A percentile compares a stretch with the other conserved stretches of the same genome.
Conservation (phyloP, 2,329 filamentous ascomycete species). For the Colletotrichum tabaci region DNA sequence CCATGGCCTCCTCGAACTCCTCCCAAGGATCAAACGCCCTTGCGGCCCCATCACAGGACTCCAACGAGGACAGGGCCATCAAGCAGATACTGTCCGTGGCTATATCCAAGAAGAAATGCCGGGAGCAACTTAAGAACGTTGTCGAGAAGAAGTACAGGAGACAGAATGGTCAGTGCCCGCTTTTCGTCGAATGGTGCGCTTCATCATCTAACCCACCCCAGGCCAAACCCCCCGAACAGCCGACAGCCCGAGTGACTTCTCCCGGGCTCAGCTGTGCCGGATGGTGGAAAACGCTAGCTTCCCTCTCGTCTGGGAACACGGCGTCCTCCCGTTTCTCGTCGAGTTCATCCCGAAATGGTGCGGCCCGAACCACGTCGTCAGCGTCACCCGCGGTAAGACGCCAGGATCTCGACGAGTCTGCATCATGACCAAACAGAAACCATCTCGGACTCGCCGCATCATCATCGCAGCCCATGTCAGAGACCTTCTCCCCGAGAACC, state of each 20-base stretch:
- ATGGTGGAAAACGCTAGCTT: constrained; percentile 55
- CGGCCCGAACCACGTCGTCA: constrained; percentile 57
- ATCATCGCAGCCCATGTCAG: constrained; percentile 57
- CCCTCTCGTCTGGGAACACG: constrained; percentile 60
- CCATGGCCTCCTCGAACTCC: neutral
- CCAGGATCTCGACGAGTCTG: constrained; percentile 55
- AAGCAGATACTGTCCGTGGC: constrained; percentile 48
- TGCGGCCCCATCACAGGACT: neutral
- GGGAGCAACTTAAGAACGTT: constrained; percentile 52
- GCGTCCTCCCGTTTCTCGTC: constrained; percentile 59
- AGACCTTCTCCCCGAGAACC: constrained; percentile 57
- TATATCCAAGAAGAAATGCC: constrained; percentile 54
- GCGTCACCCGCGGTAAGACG: constrained; percentile 54
- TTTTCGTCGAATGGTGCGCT: too few species aligned
- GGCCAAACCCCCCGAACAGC: constrained; percentile 48
- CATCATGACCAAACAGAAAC: constrained; percentile 55
- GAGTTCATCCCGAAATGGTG: constrained; percentile 60
- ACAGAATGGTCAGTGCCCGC: constrained; percentile 45
- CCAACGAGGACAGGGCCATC: constrained; percentile 43
- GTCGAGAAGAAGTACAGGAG: constrained; percentile 54
- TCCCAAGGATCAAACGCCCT: neutral
- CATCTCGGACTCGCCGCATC: constrained; percentile 56
- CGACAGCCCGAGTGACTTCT: constrained; percentile 52
- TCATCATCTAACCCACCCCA: constrained; percentile 26
- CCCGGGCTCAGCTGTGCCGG: constrained; percentile 48